These are phyloP conservation scores for Mucor mucedo DNA, from an alignment of 371 early-diverging fungal genomes.

Conservation along the genomic window DNA sequence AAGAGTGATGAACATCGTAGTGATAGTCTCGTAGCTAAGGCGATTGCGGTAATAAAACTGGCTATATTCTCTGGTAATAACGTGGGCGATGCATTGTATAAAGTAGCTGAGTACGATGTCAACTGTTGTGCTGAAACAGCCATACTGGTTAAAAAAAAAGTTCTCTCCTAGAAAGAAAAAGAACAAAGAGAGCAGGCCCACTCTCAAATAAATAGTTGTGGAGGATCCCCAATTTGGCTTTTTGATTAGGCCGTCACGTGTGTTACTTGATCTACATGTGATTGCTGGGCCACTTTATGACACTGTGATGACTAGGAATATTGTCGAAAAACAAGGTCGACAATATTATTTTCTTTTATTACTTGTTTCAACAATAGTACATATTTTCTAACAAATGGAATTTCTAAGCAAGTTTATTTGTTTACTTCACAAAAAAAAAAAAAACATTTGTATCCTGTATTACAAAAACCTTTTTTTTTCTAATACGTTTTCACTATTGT, in stretches of 20 bases:
- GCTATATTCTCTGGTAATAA: constrained; percentile 53
- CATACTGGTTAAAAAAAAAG: background rate
- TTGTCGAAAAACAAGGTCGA: background rate
- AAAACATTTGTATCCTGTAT: constrained; percentile 2
- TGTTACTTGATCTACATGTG: constrained; percentile 10
- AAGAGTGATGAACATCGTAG: constrained; percentile 47
- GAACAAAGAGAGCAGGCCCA: background rate
- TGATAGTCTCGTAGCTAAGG: constrained; percentile 50
- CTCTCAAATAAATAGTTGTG: background rate
- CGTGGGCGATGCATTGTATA: constrained; percentile 39
- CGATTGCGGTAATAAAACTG: constrained; percentile 42
- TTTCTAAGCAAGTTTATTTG: background rate
- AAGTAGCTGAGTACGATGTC: constrained; percentile 18
- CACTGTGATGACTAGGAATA: background rate
- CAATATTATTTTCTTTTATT: background rate
- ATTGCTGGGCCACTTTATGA: constrained; percentile 1
- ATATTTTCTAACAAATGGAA: background rate
- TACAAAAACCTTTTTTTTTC: background rate
- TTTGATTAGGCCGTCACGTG: constrained; percentile 4
- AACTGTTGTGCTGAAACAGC: constrained; percentile 26
- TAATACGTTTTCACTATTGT: no score
- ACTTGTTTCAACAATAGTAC: constrained; percentile 3
- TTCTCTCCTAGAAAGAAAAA: background rate
- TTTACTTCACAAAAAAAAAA: background rate
- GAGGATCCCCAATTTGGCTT: background rate